Base-by-base conservation (phyloP, 2,329 filamentous ascomycete genomes). In the Diaporthe sp. region DNA sequence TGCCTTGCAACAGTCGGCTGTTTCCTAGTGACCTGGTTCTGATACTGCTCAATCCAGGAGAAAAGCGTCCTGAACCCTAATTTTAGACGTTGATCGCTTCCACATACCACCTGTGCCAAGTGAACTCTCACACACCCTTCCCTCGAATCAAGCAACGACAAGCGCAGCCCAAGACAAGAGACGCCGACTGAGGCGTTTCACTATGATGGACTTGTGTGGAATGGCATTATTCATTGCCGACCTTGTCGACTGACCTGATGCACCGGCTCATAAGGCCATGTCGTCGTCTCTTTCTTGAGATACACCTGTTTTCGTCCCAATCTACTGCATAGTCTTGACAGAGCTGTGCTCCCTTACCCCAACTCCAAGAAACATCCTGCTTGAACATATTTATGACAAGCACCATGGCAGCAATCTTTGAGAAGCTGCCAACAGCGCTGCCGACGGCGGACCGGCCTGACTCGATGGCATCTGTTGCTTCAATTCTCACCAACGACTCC, bases 401-500 rank as follows among this genome's bases (percentile, higher is more conserved):
- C 53, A 70, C 53, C 39, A 74, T 74, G 72, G 62, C 72, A 53
- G 72, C 72, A 8, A 49, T 70, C 15, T 74, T 55, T 34, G 61
- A 74, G 37, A 74, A 70, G 53, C 55, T 74, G 53, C 72, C 62
- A n/a, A 28, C 72, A 15, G 69, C 62, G 28, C 62, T 68, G n/a
- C 51, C 62, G 17, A 51, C 46, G 31, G 46, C 53, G 17, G 72
- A 70, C 22, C 62, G 62, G 39, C 72, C 72, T 49, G 72, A 74
- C 62, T 69, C 72, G 31, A 74, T 70, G 72, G 72, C 62, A 42
- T 55, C 65, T 53, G 65, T 42, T 34, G 65, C 65, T 37, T 69
- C 65, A 34, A 42, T 69, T 55, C 65, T 69, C 65, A 69, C 65
- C 49, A 37, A 69, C 65, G 49, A 69, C n/a, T 74, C 72, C 55